Base-by-base conservation (phyloP, 352 stramenopile genomes). In the Phytophthora palmivora region DNA sequence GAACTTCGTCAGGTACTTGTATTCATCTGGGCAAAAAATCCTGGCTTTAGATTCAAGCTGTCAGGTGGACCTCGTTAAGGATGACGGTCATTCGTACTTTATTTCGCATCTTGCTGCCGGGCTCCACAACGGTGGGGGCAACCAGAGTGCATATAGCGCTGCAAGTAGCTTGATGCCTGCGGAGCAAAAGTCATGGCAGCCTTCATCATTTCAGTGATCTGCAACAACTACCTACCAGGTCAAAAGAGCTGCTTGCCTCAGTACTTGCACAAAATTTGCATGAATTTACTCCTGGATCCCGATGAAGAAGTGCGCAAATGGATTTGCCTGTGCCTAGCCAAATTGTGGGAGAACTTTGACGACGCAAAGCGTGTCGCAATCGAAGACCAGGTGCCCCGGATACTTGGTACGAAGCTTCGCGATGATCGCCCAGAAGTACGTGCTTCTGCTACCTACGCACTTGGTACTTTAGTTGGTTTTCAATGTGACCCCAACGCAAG, bases 1-100 rank as follows among this genome's bases (percentile, higher is more conserved):
- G 97, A 99, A 59, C 95, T 99, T 34, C 97, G 97, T 8, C 94
- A 98, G 48, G 90, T 99, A 6, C 82, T 99, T 11, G 92, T 96
- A 8, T 94, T 93, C 42, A 94, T 96, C 49, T 96, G 87, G 87
- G 85, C 96, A 19, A 98, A 96, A n/a, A 63, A 98, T 99, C 26
- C 70, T 99, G 5, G 87, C 86, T 16, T 93, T 99, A 41, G 98
- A 99, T 64, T 71, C 84, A n/a, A 98, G 91, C 39, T 99, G 96
- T 61, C 87, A 98, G 67, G 78, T 91, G 18, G 97, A 99, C 65
- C 78, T 99, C 18, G 93, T 99, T 2, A 98, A 99, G 67, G 96
- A 99, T 43, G 88, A 97, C 48, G 92, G 95, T 5, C 83, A 98
- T 57, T 79, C 85, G 36, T 98, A 98, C 72, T 99, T 99, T 65